Evolutionary conservation across 23 red algal species (phyloP).

Genomic region (Gracilaria gracilis): DNA sequence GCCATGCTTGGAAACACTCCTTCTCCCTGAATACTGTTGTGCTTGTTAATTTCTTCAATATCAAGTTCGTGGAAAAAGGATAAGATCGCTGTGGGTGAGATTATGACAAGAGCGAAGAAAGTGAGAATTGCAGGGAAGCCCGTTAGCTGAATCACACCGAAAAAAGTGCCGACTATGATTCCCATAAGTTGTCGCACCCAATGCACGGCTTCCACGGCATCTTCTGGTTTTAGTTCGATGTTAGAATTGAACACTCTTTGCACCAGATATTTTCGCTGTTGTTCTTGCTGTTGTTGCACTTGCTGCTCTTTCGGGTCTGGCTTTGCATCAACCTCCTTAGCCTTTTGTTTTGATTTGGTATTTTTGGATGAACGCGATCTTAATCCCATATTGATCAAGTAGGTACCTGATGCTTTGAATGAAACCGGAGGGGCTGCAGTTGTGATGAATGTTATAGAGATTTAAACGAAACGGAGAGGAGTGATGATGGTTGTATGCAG

Average conservation of each 20-base stretch:
- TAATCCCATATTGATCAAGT: slow-evolving; percentile 7
- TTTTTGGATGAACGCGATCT: slow-evolving; percentile 23
- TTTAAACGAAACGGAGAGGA: background rate
- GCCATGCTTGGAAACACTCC: slow-evolving; percentile 47
- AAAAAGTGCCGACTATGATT: slow-evolving; percentile 35
- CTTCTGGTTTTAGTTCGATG: slow-evolving; percentile 38
- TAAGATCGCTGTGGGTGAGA: slow-evolving; percentile 31
- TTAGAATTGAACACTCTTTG: slow-evolving; percentile 15
- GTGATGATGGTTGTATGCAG: background rate
- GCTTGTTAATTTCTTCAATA: slow-evolving; percentile 56
- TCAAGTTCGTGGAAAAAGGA: slow-evolving; percentile 58
- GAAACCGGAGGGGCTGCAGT: background rate
- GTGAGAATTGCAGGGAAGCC: slow-evolving; percentile 49
- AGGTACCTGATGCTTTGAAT: background rate
- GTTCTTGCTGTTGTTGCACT: background rate
- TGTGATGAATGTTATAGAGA: background rate
- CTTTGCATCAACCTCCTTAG: background rate
- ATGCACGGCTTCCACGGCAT: slow-evolving; percentile 45
- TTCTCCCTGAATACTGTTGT: slow-evolving; percentile 49
- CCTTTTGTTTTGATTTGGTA: slow-evolving; percentile 12
- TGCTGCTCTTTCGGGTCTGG: background rate
- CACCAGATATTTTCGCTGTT: background rate
- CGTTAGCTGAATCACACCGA: slow-evolving; percentile 48
- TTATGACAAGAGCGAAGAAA: slow-evolving; percentile 13
- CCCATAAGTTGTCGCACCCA: slow-evolving; percentile 62